Evolutionary conservation across 768 basidiomycete genomes (phyloP).

Genomic region (Mycena belliarum): DNA sequence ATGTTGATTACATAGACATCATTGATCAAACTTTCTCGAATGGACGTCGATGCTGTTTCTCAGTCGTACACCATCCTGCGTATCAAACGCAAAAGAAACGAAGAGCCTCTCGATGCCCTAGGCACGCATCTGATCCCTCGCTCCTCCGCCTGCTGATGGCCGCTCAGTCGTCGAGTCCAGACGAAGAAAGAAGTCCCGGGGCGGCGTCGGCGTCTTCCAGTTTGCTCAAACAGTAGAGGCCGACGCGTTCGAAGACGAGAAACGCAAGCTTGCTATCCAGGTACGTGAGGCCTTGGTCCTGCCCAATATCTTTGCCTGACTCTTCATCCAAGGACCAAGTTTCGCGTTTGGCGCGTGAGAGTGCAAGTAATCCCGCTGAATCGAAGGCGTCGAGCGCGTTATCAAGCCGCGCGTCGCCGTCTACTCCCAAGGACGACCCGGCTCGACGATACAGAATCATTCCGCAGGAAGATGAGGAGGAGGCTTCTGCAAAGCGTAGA

Average conservation of each 20-base stretch:
- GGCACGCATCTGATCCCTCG: slow-evolving; percentile 42
- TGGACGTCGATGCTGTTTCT: slow-evolving; percentile 31
- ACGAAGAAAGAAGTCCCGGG: slow-evolving; percentile 63
- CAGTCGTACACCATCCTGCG: slow-evolving; percentile 71
- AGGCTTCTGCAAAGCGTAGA: slow-evolving; percentile 27
- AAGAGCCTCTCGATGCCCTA: slow-evolving; percentile 81
- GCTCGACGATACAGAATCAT: slow-evolving; percentile 55
- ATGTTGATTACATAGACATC: neutral
- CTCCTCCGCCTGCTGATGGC: slow-evolving; percentile 15
- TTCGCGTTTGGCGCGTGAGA: slow-evolving; percentile 50
- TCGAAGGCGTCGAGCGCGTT: slow-evolving; percentile 19
- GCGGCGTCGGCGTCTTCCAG: slow-evolving; percentile 65
- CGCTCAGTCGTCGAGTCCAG: slow-evolving; percentile 62
- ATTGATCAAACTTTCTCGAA: slow-evolving; percentile 15
- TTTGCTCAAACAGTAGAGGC: slow-evolving; percentile 80
- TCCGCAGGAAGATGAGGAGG: slow-evolving; percentile 27
- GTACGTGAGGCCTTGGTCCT: slow-evolving; percentile 36
- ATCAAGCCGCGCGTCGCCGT: slow-evolving; percentile 19
- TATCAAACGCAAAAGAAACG: slow-evolving; percentile 81
- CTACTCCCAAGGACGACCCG: slow-evolving; percentile 35
- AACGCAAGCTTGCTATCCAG: slow-evolving; percentile 59
- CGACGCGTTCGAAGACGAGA: slow-evolving; percentile 64
- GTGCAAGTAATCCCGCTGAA: slow-evolving; percentile 24
- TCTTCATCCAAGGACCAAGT: slow-evolving; percentile 50
- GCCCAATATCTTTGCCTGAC: neutral